Base-by-base conservation (phyloP, 305 asterid species). In the Lippia alba region DNA sequence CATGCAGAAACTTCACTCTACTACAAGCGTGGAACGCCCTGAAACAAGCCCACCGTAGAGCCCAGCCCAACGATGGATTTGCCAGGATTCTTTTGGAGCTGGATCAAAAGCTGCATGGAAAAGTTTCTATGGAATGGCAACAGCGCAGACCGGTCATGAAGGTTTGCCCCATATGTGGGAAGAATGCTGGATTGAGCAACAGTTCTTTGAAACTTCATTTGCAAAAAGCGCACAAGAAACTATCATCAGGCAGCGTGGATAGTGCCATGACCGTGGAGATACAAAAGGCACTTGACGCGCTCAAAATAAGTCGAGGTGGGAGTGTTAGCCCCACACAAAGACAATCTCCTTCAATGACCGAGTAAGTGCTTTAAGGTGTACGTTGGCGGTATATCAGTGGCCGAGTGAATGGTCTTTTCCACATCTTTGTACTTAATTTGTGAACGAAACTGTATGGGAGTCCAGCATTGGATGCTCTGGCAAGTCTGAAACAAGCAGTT, bases 191-290 rank as follows among this genome's bases (percentile, higher is more conserved):
- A 32, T 71, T 94, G 74, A 94, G 98, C 87, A 94, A 98, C 87
- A 88, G 97, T 81, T 94, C 99, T 0, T 78, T 94, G 85, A 94
- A 94, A 70, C 98, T 94, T 68, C 99, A 94, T 78, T 72, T 94
- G 78, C 99, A 94, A 80, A 24, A 94, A 77, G 84, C 90, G 5
- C 99, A 94, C 84, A 88, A 83, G 85, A 90, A 90, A 58, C 73
- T 94, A 32, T 94, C 97, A 19, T 91, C 99, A 3, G 99, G 98
- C 40, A 94, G 99, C 58, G 99, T 94, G 33, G 98, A 94, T 77
- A 94, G 98, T 72, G 98, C 99, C 60, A 94, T 92, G 96, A 90
- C 74, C 16, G 85, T 94, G 99, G 98, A 92, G 64, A 94, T 92
- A 77, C 99, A 86, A 69, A 94, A 94, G 71, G 97, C 91, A 0